These are phyloP conservation scores for Fragilaria radians DNA, from an alignment of 108 stramenopile genomes.

Conservation along the genomic window DNA sequence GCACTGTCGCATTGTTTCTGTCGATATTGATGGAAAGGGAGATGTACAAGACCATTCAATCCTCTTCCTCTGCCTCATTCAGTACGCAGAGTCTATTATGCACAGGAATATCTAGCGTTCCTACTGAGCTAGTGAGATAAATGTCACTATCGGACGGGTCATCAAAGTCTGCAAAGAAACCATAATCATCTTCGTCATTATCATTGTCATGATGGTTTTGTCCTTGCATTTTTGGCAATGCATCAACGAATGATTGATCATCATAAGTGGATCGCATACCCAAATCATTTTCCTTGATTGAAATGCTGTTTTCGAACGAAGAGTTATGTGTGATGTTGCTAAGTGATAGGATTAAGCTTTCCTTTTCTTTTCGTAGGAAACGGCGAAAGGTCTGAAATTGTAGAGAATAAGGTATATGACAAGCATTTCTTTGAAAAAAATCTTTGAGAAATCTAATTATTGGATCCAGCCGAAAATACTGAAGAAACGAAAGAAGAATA, in stretches of 20 bases:
- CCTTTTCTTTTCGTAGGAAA: background rate
- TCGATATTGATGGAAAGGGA: too few species aligned
- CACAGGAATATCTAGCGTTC: background rate
- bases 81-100: background rate
- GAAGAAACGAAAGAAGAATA: background rate
- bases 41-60: too few species aligned
- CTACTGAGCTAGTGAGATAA: background rate
- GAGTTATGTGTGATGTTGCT: background rate
- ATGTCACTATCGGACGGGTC: too few species aligned
- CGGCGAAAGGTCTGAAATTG: background rate
- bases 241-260: background rate
- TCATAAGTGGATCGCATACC: too few species aligned
- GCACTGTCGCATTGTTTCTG: too few species aligned
- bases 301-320: background rate
- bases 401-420: background rate
- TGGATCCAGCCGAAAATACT: too few species aligned
- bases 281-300: too few species aligned
- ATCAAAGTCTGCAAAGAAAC: background rate
- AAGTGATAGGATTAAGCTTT: constrained; percentile 4
- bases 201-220: too few species aligned
- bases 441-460: too few species aligned
- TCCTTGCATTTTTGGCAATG: background rate
- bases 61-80: background rate
- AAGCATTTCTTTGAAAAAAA: background rate
- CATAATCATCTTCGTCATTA: background rate